These are phyloP conservation scores for Leccinum longicurvipes DNA, from an alignment of 768 basidiomycete species.

Conservation along the genomic window DNA sequence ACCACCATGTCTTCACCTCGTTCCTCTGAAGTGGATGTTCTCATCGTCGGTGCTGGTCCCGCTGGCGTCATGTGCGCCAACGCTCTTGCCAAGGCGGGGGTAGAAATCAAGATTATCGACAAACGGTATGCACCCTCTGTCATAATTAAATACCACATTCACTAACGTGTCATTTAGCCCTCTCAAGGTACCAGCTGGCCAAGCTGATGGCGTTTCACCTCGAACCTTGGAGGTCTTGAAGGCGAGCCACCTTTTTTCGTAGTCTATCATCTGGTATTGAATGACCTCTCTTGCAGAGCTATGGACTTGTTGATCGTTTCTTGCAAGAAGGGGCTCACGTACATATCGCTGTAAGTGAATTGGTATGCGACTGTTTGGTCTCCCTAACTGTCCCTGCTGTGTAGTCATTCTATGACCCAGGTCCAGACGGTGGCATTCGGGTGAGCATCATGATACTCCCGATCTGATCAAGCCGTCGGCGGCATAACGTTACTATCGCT, in stretches of 20 bases:
- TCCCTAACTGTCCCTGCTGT: neutral
- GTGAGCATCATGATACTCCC: conserved; percentile 27
- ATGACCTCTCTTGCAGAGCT: conserved; percentile 47
- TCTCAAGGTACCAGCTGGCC: conserved; percentile 18
- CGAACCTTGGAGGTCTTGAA: conserved; percentile 44
- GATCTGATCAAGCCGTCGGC: neutral
- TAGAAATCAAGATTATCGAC: conserved; percentile 40
- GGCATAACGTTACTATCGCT: too few relatives aligned
- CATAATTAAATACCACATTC: neutral
- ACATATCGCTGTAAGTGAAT: conserved; percentile 55
- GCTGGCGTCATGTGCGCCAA: conserved; percentile 43
- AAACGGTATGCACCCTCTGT: conserved; percentile 30
- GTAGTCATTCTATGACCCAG: conserved; percentile 76
- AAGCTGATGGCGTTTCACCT: conserved; percentile 29
- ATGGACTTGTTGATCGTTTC: conserved; percentile 64
- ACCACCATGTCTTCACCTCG: conserved; percentile 12
- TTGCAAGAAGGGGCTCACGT: conserved; percentile 61
- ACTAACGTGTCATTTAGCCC: conserved; percentile 9
- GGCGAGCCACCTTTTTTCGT: conserved; percentile 18
- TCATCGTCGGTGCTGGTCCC: conserved; percentile 43
- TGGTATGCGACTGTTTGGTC: neutral
- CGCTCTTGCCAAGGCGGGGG: conserved; percentile 35
- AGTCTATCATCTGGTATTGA: neutral
- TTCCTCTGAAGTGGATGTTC: conserved; percentile 36
- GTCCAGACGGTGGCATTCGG: conserved; percentile 56